Percentiles rank a stretch among this genome's conserved stretches.
Conservation (phyloP, 305 asterid species). For the Nicotiana rustica region DNA sequence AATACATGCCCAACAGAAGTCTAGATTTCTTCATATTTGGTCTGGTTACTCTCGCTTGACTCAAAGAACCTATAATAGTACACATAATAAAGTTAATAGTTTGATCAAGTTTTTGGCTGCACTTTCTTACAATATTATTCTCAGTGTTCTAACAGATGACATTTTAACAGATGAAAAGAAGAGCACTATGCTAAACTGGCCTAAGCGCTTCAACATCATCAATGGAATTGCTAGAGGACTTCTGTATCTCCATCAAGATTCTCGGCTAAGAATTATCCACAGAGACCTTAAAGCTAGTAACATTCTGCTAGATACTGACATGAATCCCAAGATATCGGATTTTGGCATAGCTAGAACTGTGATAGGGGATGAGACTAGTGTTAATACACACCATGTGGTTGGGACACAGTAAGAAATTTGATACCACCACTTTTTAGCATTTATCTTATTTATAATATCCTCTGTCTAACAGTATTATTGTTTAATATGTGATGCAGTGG, state of each 20-base stretch:
- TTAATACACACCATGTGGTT: conserved; percentile 26
- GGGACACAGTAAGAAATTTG: conserved; percentile 29
- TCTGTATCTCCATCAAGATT: conserved; percentile 37
- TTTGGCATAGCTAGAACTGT: conserved; percentile 39
- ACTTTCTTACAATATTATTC: neutral
- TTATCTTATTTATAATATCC: neutral
- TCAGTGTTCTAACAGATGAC: neutral
- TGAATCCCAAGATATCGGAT: conserved; percentile 34
- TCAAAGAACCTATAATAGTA: neutral
- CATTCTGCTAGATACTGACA: conserved; percentile 27
- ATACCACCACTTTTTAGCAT: conserved; percentile 1
- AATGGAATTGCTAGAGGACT: conserved; percentile 33
- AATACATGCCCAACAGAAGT: conserved; percentile 20
- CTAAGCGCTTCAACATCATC: conserved; percentile 30
- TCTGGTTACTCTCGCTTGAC: neutral
- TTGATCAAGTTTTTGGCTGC: neutral
- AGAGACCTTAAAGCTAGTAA: conserved; percentile 36
- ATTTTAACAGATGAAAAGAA: conserved; percentile 9
- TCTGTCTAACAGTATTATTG: neutral
- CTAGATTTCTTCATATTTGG: conserved; percentile 26
- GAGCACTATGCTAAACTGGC: conserved; percentile 19
- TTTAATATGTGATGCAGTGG: conserved; percentile 15
- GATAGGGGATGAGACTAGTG: neutral
- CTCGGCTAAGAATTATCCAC: conserved; percentile 25
- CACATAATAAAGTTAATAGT: neutral